These are phyloP conservation scores for Sanguinoderma infundibulare DNA, from an alignment of 1,284 basidiomycete species.

Conservation along the genomic window DNA sequence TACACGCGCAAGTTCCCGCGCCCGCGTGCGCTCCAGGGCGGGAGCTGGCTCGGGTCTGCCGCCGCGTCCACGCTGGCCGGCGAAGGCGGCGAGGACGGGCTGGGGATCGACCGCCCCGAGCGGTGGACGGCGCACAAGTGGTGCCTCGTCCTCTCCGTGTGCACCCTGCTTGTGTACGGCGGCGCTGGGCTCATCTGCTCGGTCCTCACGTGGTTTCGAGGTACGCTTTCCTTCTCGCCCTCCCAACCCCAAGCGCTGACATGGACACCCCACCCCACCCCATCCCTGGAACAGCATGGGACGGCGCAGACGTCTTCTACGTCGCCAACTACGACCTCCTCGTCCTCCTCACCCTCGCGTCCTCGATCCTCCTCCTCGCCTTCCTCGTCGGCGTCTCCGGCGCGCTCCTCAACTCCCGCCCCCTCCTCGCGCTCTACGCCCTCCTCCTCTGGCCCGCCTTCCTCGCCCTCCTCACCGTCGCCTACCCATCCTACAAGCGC, in stretches of 20 bases:
- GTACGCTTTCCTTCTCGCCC: constrained; percentile 39
- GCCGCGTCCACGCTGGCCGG: constrained; percentile 26
- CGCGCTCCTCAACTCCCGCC: constrained; percentile 74
- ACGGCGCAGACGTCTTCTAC: constrained; percentile 54
- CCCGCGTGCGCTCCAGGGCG: constrained; percentile 42
- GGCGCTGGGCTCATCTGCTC: constrained; percentile 48
- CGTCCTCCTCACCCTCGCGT: constrained; percentile 64
- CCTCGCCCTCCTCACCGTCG: constrained; percentile 65
- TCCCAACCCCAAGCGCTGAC: neutral
- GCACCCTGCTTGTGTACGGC: constrained; percentile 55
- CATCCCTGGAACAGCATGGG: constrained; percentile 45
- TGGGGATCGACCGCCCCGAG: constrained; percentile 43
- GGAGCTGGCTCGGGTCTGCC: constrained; percentile 10
- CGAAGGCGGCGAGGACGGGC: constrained; percentile 45
- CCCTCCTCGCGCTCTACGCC: constrained; percentile 73
- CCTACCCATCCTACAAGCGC: constrained; percentile 75
- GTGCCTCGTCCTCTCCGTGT: constrained; percentile 56
- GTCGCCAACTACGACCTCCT: constrained; percentile 62
- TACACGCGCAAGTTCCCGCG: constrained; percentile 60
- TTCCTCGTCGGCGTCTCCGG: constrained; percentile 70
- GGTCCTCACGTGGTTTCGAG: constrained; percentile 62
- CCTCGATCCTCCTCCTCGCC: constrained; percentile 62
- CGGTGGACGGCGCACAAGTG: constrained; percentile 63
- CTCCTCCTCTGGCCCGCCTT: constrained; percentile 75
- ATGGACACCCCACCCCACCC: neutral